Conservation (phyloP, 2,329 filamentous ascomycete genomes). For the Phialemonium atrogriseum region DNA sequence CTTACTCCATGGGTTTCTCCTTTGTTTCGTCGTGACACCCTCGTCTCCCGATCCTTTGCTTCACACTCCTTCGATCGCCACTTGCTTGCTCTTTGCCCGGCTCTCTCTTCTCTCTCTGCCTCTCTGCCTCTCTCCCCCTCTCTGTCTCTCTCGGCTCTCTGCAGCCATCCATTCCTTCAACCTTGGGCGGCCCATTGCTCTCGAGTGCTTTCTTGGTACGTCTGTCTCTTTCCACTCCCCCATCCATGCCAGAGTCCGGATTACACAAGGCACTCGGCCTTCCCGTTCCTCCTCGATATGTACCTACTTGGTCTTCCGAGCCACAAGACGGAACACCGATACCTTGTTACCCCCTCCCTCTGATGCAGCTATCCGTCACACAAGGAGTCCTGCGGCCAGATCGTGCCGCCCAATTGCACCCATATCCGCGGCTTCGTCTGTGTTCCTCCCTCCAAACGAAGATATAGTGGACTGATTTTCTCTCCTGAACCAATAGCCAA, state of each 20-base stretch:
- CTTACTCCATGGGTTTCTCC: too few relatives aligned
- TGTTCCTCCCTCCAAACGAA: conserved; percentile 1
- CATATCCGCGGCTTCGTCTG: too few relatives aligned
- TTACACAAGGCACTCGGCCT: not conserved
- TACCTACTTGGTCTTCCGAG: not conserved
- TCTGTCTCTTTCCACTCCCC: conserved; percentile 1
- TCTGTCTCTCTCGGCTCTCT: not conserved
- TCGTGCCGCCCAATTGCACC: too few relatives aligned
- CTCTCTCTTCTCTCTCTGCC: conserved; percentile 1
- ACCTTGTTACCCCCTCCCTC: not conserved
- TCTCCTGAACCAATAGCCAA: conserved; percentile 1
- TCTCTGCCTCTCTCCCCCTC: not conserved
- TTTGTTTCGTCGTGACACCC: too few relatives aligned
- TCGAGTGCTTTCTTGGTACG: not conserved
- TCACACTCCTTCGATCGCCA: not conserved
- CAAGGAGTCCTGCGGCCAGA: too few relatives aligned
- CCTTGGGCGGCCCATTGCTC: conserved; percentile 2
- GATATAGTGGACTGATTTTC: conserved; percentile 2
- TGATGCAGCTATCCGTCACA: too few relatives aligned
- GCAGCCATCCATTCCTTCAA: not conserved
- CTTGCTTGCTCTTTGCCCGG: not conserved
- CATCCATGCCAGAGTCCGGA: not conserved
- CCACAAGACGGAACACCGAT: not conserved
- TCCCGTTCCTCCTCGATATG: too few relatives aligned
- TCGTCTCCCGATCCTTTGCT: too few relatives aligned